A percentile compares a stretch with the other conserved stretches of the same genome.
These are phyloP conservation scores for Cercospora sojina DNA, from an alignment of 2,329 filamentous ascomycete genomes.

Conservation along the genomic window DNA sequence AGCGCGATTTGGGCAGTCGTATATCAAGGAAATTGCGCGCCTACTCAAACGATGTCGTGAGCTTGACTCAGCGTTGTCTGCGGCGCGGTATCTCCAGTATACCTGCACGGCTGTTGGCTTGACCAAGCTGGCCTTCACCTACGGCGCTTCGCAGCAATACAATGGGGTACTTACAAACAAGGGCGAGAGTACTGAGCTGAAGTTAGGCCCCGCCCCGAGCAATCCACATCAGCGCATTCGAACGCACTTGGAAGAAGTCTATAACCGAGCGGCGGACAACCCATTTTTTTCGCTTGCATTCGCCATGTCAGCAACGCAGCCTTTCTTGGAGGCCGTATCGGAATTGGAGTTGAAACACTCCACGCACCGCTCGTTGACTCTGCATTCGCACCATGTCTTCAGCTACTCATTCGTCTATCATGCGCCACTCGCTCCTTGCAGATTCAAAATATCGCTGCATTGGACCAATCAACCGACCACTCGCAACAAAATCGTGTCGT, in stretches of 20 bases:
- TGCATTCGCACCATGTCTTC: constrained; percentile 39
- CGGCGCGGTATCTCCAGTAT: constrained; percentile 60
- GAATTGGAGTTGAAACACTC: constrained; percentile 52
- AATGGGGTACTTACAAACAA: constrained; percentile 26
- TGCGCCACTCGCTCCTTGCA: constrained; percentile 39
- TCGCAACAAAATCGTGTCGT: constrained; percentile 31
- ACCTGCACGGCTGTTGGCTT: constrained; percentile 61
- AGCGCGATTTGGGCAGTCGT: constrained; percentile 58
- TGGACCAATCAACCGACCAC: constrained; percentile 19
- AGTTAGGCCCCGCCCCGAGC: constrained; percentile 51
- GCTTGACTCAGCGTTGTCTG: constrained; percentile 67
- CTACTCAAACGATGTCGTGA: constrained; percentile 67
- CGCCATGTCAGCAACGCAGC: constrained; percentile 51
- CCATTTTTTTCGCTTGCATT: constrained; percentile 5
- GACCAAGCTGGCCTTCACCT: constrained; percentile 66
- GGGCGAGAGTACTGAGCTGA: constrained; percentile 52
- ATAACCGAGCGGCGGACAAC: constrained; percentile 58
- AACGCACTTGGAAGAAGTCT: constrained; percentile 34
- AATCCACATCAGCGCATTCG: constrained; percentile 36
- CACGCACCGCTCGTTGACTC: constrained; percentile 11
- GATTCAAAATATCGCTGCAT: constrained; percentile 34
- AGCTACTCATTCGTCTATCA: constrained; percentile 44
- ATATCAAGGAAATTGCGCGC: constrained; percentile 59
- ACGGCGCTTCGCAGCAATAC: constrained; percentile 45
- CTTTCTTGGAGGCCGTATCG: constrained; percentile 62